A percentile compares a stretch with the other conserved stretches of the same genome.
phyloP scores from a whole-genome alignment of 2,329 filamentous ascomycete species.

The Aspergillus luchuensis region DNA sequence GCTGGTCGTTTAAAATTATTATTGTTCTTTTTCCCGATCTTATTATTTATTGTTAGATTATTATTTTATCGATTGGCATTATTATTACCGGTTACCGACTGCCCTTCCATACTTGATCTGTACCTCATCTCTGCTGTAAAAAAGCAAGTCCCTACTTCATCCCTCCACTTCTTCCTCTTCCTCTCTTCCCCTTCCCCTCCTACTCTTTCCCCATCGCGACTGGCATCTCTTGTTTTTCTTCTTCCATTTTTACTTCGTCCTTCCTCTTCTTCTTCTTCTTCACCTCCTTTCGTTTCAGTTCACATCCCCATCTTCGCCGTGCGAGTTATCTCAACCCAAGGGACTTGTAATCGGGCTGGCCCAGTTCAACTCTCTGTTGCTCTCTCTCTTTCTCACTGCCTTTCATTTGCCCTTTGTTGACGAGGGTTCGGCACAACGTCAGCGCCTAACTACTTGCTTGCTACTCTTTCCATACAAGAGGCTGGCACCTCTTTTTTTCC shows the following conservation, averaged over 20 bases:
- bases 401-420: conserved; percentile 27
- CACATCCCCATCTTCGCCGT: conserved; percentile 33
- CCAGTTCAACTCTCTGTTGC: conserved; percentile 38
- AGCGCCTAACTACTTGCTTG: conserved; percentile 19
- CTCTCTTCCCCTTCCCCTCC: conserved; percentile 21
- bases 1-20: conserved; percentile 15
- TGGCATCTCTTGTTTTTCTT: conserved; percentile 20
- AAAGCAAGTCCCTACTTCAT: conserved; percentile 28
- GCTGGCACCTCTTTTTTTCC: conserved; percentile 38
- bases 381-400: conserved; percentile 25
- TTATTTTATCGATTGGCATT: conserved; percentile 18
- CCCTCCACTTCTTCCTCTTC: conserved; percentile 27
- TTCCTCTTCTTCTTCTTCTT: conserved; percentile 12
- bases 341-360: conserved; percentile 39
- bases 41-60: conserved; percentile 20
- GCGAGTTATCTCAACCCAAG: conserved; percentile 30
- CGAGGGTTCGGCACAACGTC: conserved; percentile 22
- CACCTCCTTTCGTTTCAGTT: conserved; percentile 25
- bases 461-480: conserved; percentile 27
- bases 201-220: conserved; percentile 18
- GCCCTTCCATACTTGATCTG: conserved; percentile 11
- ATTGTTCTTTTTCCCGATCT: conserved; percentile 11
- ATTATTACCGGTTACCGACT: conserved; percentile 19
- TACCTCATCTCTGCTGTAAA: conserved; percentile 21
- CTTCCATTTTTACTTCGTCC: neutral